These are phyloP conservation scores for Diaporthe destruens DNA, from an alignment of 2,329 filamentous ascomycete species.

Conservation along the genomic window DNA sequence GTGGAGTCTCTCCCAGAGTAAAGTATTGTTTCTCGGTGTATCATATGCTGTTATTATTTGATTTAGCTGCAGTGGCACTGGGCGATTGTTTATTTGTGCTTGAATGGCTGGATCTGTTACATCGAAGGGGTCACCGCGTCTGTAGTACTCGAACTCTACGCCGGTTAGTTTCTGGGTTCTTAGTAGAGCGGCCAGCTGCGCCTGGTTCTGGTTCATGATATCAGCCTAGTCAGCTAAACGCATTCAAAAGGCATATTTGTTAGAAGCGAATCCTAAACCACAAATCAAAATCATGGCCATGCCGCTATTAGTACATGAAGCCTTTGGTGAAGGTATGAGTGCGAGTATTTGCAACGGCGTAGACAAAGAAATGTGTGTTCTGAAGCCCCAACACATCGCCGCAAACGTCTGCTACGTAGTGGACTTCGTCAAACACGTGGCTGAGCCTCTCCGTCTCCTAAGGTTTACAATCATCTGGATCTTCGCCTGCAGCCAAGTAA, in stretches of 20 bases:
- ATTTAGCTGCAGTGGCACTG: background rate
- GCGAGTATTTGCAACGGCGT: no score
- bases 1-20: no score
- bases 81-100: background rate
- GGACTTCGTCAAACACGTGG: no score
- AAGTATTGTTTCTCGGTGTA: no score
- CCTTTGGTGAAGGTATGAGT: no score
- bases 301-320: background rate
- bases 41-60: background rate
- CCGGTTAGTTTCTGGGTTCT: no score
- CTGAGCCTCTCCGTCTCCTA: no score
- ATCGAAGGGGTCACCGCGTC: background rate
- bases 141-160: background rate
- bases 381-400: background rate
- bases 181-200: no score
- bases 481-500: no score
- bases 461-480: no score
- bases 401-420: background rate
- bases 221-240: no score
- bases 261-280: background rate
- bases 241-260: no score
- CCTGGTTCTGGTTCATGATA: background rate
- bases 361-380: background rate
- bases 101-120: rapidly evolving
- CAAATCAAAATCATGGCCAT: background rate